Percentiles rank a stretch among this genome's conserved stretches.
Conservation (phyloP, 805 yeast species). For the Teunomyces tritomae region DNA sequence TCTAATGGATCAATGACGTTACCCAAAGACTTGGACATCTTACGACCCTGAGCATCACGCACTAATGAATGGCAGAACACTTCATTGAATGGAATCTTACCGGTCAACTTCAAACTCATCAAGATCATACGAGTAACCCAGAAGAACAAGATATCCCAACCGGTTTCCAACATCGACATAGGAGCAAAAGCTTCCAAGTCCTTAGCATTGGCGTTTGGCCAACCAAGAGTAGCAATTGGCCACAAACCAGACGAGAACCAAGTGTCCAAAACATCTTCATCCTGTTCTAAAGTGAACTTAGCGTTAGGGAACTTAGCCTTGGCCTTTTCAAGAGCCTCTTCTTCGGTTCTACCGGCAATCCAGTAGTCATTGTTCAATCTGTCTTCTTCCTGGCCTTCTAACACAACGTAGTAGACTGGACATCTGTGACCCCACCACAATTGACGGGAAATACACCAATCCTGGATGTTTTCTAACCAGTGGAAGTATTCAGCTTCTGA, state of each 20-base stretch:
- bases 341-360: conserved; percentile 84
- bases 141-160: conserved; percentile 98
- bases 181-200: conserved; percentile 84
- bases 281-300: conserved; percentile 81
- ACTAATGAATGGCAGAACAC: conserved; percentile 98
- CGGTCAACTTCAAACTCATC: conserved; percentile 86
- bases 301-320: conserved; percentile 63
- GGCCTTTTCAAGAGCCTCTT: conserved; percentile 87
- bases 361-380: conserved; percentile 68
- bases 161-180: conserved; percentile 93
- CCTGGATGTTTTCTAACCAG: conserved; percentile 95
- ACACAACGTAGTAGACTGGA: conserved; percentile 85
- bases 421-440: conserved; percentile 97
- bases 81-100: conserved; percentile 88
- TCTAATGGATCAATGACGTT: conserved; percentile 95
- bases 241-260: conserved; percentile 98
- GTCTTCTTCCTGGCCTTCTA: conserved; percentile 68
- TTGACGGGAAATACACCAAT: conserved; percentile 98
- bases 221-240: conserved; percentile 96
- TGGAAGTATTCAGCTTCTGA: conserved; percentile 92
- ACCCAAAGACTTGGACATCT: conserved; percentile 97
- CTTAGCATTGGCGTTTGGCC: conserved; percentile 72
- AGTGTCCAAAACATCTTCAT: conserved; percentile 96
- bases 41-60: conserved; percentile 98
- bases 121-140: conserved; percentile 98